phyloP scores from a whole-genome alignment of 495 filamentous ascomycete species.

The Melanomma pulvis-pyrius region DNA sequence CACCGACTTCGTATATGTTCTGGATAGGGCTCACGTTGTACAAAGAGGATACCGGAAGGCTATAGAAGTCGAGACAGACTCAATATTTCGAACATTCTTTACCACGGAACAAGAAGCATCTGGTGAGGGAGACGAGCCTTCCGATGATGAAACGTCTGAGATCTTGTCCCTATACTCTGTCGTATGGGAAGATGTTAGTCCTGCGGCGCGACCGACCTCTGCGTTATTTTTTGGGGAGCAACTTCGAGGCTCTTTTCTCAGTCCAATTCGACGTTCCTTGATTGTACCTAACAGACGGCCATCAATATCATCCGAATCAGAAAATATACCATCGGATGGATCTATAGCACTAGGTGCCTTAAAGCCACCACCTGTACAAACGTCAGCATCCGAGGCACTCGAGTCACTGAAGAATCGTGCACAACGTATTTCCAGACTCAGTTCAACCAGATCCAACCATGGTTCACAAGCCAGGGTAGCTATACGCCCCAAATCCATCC shows the following conservation, averaged over 20 bases:
- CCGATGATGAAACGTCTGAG: constrained; percentile 26
- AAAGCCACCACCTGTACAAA: not conserved
- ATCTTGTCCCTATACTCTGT: constrained; percentile 17
- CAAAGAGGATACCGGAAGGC: constrained; percentile 65
- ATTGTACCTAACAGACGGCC: not conserved
- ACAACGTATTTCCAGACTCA: not conserved
- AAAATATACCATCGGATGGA: not conserved
- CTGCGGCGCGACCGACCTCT: constrained; percentile 10
- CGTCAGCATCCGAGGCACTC: not conserved
- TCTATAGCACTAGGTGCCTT: too few species aligned
- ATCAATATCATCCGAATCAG: constrained; percentile 2
- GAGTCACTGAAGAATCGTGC: not conserved
- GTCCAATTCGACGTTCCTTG: not conserved
- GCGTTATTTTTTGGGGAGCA: constrained; percentile 25
- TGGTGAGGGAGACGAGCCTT: not conserved
- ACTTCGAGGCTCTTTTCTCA: constrained; percentile 12
- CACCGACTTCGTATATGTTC: constrained; percentile 77
- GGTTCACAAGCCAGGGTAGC: not conserved
- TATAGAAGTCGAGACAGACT: constrained; percentile 47
- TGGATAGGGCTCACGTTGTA: constrained; percentile 70
- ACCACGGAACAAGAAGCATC: constrained; percentile 6
- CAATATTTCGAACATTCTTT: constrained; percentile 42
- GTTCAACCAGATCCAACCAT: not conserved
- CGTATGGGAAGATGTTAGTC: not conserved
- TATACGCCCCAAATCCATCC: not conserved